Percentiles rank a stretch among this genome's conserved stretches.
These are phyloP conservation scores for Raffaelea arxii DNA, from an alignment of 2,329 filamentous ascomycete species.

Conservation along the genomic window DNA sequence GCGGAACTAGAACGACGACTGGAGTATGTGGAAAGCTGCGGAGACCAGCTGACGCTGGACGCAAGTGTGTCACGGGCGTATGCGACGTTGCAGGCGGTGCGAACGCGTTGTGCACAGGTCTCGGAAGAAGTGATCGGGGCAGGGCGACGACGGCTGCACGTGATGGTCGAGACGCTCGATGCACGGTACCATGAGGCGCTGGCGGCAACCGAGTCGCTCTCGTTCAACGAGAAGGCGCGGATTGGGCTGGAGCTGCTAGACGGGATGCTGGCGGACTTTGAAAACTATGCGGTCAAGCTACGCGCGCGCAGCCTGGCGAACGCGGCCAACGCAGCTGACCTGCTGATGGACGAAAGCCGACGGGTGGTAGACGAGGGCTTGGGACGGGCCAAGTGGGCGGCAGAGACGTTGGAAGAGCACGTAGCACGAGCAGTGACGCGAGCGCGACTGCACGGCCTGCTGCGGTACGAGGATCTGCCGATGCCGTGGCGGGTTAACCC, in stretches of 20 bases:
- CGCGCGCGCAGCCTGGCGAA: constrained; percentile 64
- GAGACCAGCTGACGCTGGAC: constrained; percentile 75
- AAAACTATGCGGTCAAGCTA: constrained; percentile 70
- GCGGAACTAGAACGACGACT: constrained; percentile 78
- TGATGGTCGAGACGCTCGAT: constrained; percentile 90
- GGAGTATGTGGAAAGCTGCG: constrained; percentile 81
- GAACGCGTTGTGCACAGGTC: constrained; percentile 78
- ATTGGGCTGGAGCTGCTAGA: constrained; percentile 83
- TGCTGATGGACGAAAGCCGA: constrained; percentile 67
- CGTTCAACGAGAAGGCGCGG: constrained; percentile 82
- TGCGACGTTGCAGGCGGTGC: constrained; percentile 74
- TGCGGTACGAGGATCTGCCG: constrained; percentile 83
- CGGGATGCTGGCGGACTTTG: constrained; percentile 74
- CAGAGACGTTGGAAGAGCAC: constrained; percentile 72
- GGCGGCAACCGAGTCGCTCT: constrained; percentile 73
- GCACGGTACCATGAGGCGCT: constrained; percentile 78
- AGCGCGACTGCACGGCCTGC: constrained; percentile 71
- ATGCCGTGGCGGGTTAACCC: constrained; percentile 91
- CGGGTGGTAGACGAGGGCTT: constrained; percentile 75
- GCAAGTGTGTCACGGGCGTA: constrained; percentile 77
- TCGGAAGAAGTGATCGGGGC: constrained; percentile 85
- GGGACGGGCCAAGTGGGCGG: constrained; percentile 72
- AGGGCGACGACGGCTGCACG: constrained; percentile 70
- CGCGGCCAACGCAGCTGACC: constrained; percentile 56
- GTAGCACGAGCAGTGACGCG: constrained; percentile 68